Base-by-base conservation (phyloP, 345 rosid species). In the Punica granatum region DNA sequence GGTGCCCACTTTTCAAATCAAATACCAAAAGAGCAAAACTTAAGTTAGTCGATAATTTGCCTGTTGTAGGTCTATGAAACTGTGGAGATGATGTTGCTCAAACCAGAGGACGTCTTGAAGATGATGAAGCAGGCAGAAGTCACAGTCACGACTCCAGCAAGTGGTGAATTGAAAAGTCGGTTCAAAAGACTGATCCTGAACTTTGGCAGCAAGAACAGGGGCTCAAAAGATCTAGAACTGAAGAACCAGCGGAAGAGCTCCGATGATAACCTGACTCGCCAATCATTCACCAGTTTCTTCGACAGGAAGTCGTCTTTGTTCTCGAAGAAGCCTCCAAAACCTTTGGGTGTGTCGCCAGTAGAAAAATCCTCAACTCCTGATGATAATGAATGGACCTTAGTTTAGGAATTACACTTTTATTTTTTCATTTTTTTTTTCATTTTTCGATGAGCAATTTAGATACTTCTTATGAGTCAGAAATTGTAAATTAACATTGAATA, bases 271-370 rank as follows among this genome's bases (percentile, higher is more conserved):
- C 73, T 81, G 1, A 66, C 67, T 39, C 82, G 83, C 3, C 97
- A 91, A 73, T 84, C 96, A 3, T 89, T 93, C 49, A 75, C 89
- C 48, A 87, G 75, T 69, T 82, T 90, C 76, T 93, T 93, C 23
- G 96, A 93, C 74, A 84, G 87, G 73, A 92, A 87, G 71, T 88
- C 98, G 6, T 88, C 93, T 63, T 58, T 92, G 70, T 88, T 93
- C 71, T 76, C 84, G 2, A 90, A 89, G 82, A 85, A 74, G 74
- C 87, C 94, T 73, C 96, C 96, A 6, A 86, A 68, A 82, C 84
- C 85, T 36, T 83, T 83, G 30, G 72, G 70, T 51, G 18, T 75
- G 58, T 9, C 79, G 4, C 70, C 33, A 1, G 71, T 72, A 4
- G 79, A 75, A 35, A 76, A 65, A 72, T 53, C n/a, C n/a, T n/a